Evolutionary conservation across 495 filamentous ascomycete genomes (phyloP).

Genomic region (Tuber brumale): DNA sequence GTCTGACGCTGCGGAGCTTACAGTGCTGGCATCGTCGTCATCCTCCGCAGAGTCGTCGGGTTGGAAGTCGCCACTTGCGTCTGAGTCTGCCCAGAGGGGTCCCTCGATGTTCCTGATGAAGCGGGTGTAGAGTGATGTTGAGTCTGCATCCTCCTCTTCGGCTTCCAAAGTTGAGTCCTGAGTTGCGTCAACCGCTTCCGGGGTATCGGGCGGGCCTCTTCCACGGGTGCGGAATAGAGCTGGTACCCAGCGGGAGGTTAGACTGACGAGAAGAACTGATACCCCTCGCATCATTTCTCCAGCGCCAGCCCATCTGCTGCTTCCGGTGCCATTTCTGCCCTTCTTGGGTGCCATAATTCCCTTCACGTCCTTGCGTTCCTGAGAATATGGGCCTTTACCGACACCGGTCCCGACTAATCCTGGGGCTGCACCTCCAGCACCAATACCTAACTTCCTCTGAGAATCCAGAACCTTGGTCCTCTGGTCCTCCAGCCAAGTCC

Average conservation of each 20-base stretch:
- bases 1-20: slow-evolving; percentile 43
- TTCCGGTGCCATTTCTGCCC: slow-evolving; percentile 39
- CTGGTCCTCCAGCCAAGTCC: slow-evolving; percentile 91
- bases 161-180: slow-evolving; percentile 10
- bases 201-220: not conserved
- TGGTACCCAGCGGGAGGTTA: slow-evolving; percentile 23
- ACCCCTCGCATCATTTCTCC: slow-evolving; percentile 37
- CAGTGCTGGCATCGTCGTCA: slow-evolving; percentile 45
- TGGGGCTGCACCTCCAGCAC: slow-evolving; percentile 45
- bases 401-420: slow-evolving; percentile 42
- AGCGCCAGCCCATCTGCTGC: slow-evolving; percentile 30
- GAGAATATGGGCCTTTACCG: slow-evolving; percentile 38
- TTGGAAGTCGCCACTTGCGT: slow-evolving; percentile 29
- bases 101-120: slow-evolving; percentile 13
- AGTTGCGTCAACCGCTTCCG: not conserved
- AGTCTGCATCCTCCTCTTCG: slow-evolving; percentile 14
- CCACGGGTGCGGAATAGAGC: slow-evolving; percentile 10
- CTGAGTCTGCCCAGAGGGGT: slow-evolving; percentile 22
- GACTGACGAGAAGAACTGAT: slow-evolving; percentile 24
- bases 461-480: slow-evolving; percentile 58
- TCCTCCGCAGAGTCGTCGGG: slow-evolving; percentile 45
- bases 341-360: slow-evolving; percentile 64
- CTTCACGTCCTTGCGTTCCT: slow-evolving; percentile 60
- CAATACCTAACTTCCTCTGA: slow-evolving; percentile 47
- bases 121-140: slow-evolving; percentile 16